Evolutionary conservation across 2,329 filamentous ascomycete species (phyloP).

Genomic region (Calonectria pseudoturangicola): DNA sequence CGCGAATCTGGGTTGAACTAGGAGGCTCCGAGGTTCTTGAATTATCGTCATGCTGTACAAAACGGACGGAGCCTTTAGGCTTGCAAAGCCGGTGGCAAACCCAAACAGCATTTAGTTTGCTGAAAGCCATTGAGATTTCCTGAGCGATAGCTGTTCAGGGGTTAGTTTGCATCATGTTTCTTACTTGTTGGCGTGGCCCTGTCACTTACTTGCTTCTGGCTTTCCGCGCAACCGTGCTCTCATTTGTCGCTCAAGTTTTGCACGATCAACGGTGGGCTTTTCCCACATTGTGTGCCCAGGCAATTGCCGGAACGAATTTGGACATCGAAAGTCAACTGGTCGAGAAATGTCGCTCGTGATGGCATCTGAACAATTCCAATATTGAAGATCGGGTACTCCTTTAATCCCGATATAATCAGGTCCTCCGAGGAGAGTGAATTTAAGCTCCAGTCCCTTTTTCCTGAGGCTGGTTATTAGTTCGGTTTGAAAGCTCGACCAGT

Average conservation of each 20-base stretch:
- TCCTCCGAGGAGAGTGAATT: slow-evolving; percentile 51
- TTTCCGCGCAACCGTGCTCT: slow-evolving; percentile 29
- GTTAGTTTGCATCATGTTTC: background rate
- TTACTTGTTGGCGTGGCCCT: background rate
- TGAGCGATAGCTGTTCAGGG: slow-evolving; percentile 15
- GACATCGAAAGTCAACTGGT: slow-evolving; percentile 52
- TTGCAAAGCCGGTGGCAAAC: slow-evolving; percentile 42
- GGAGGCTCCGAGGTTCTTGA: slow-evolving; percentile 33
- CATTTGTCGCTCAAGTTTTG: slow-evolving; percentile 39
- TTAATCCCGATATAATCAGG: slow-evolving; percentile 50
- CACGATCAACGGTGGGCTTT: slow-evolving; percentile 26
- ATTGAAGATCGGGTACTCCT: slow-evolving; percentile 36
- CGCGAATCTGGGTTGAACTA: slow-evolving; percentile 52
- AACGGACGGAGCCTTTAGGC: slow-evolving; percentile 46
- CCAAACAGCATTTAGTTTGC: slow-evolving; percentile 34
- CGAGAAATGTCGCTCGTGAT: slow-evolving; percentile 54
- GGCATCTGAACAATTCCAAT: slow-evolving; percentile 51
- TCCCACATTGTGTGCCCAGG: slow-evolving; percentile 47
- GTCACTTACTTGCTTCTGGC: slow-evolving; percentile 31
- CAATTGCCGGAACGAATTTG: slow-evolving; percentile 50
- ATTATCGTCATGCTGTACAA: slow-evolving; percentile 35
- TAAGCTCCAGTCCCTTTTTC: slow-evolving; percentile 43
- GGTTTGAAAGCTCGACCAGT: slow-evolving; percentile 44
- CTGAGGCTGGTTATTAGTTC: slow-evolving; percentile 33
- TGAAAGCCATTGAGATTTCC: slow-evolving; percentile 14